Base-by-base conservation (phyloP, 2,329 filamentous ascomycete species). In the Emergomyces africanus region DNA sequence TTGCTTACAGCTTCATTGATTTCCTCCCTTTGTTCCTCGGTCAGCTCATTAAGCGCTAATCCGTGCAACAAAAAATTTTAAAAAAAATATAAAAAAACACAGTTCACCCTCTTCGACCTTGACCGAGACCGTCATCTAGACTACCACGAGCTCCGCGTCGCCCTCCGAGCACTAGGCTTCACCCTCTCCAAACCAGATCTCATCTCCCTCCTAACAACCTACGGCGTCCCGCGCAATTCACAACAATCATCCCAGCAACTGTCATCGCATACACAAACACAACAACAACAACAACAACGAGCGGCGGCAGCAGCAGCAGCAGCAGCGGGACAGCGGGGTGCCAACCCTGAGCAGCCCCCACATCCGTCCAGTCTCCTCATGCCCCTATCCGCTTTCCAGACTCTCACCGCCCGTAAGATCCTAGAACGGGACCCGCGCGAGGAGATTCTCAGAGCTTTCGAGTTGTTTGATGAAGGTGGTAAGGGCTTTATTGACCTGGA, bases 71-170 rank as follows among this genome's bases (percentile, higher is more conserved):
- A n/a, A n/a, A n/a, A n/a, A n/a, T n/a, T n/a, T n/a, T n/a, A n/a
- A n/a, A n/a, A n/a, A n/a, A n/a, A n/a, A n/a, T n/a, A n/a, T n/a
- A n/a, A n/a, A n/a, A n/a, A n/a, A n/a, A n/a, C n/a, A n/a, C n/a
- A n/a, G n/a, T n/a, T n/a, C n/a, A n/a, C n/a, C n/a, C n/a, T n/a
- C n/a, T n/a, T n/a, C n/a, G 94, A 97, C 73, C 87, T 96, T 69
- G 92, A 97, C 79, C 92, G 95, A 72, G 91, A 97, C 77, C 83
- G 86, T 53, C 85, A 88, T 74, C 89, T 99, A 70, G 92, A 97
- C 78, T 97, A 96, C 79, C 94, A 97, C 77, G 94, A 99, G 76
- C 89, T 97, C 72, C 92, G 94, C 74, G 94, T 97, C 76, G 90
- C 92, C 61, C 86, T 97, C 68, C 94, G 95, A 72, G 94, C 94